Base-by-base conservation (phyloP, 768 basidiomycete genomes). In the Nidularia pulvinata region DNA sequence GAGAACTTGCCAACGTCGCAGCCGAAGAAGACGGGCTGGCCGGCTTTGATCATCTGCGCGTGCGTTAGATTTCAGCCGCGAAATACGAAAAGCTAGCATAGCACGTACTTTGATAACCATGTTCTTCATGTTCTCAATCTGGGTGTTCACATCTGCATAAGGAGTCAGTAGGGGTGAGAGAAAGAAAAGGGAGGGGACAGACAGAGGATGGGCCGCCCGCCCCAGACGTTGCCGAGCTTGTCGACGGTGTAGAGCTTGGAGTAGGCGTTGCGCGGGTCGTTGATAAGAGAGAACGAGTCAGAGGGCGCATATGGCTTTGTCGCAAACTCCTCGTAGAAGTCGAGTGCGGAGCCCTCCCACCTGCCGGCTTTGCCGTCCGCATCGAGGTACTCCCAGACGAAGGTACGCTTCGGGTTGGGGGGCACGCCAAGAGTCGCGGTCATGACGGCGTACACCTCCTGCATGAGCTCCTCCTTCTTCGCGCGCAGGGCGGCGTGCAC, bases 1-100 rank as follows among this genome's bases (percentile, higher is more conserved):
- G 88, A 89, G 65, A 84, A 91, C 65, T 97, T 84, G 35, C 94
- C 95, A 45, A 97, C 94, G 65, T 98, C 96, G 66, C 95, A 97
- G 0, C 95, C 96, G 65, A 98, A 98, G 82, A 96, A 97, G 45
- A 95, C 88, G 4, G 95, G 89, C 37, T 87, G 85, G 39, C 92
- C 90, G 25, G 90, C 89, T 70, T 93, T 93, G 75, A 96, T 83
- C 68, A 89, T 78, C 78, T 83, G 54, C 7, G 19, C 11, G 19
- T 10, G 45, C 7, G 19, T 22, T 7, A 9, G 19, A 46, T n/a
- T 11, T 25, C n/a, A 25, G 16, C n/a, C 11, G 33, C 11, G 9
- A 36, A 22, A 22, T 13, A 39, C 11, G 35, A 56, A 45, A 42
- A 53, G 16, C 16, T 13, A 16, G 14, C 51, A 7, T 39, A 19